A percentile compares a stretch with the other conserved stretches of the same genome.
These are phyloP conservation scores for Claviceps spartinae DNA, from an alignment of 2,329 filamentous ascomycete species.

Conservation along the genomic window DNA sequence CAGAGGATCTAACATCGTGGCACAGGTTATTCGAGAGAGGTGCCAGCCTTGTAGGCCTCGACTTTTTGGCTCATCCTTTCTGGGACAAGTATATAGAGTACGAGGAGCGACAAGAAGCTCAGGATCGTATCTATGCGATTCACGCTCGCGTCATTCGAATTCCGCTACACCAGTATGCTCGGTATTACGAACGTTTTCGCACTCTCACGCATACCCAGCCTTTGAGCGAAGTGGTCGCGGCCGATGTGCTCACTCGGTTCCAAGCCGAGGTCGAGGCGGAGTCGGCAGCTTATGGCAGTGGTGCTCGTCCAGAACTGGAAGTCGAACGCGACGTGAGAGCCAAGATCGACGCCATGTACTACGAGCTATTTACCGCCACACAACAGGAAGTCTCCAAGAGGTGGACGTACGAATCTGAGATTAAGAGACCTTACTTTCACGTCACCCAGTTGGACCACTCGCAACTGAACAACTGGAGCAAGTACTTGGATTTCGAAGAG, in stretches of 20 bases:
- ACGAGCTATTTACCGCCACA: conserved; percentile 67
- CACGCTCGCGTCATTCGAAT: conserved; percentile 73
- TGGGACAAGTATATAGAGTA: conserved; percentile 99
- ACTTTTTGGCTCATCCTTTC: conserved; percentile 89
- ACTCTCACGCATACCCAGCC: conserved; percentile 61
- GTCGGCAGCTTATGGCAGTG: conserved; percentile 34
- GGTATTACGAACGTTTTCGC: conserved; percentile 87
- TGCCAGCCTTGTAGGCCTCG: conserved; percentile 70
- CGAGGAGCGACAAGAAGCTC: conserved; percentile 76
- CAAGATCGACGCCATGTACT: conserved; percentile 68
- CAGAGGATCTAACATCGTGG: conserved; percentile 14
- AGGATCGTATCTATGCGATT: conserved; percentile 75
- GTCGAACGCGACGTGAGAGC: conserved; percentile 69
- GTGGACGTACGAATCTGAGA: conserved; percentile 88
- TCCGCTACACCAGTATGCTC: conserved; percentile 88
- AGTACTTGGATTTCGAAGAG: conserved; percentile 95
- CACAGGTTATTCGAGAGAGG: conserved; percentile 83
- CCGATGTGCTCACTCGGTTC: conserved; percentile 54
- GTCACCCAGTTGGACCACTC: conserved; percentile 80
- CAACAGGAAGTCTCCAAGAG: conserved; percentile 82
- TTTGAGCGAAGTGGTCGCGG: conserved; percentile 55
- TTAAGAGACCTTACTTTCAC: conserved; percentile 94
- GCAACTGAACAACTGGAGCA: conserved; percentile 82
- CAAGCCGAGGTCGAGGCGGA: conserved; percentile 60
- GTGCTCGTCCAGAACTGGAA: conserved; percentile 56